Conservation (phyloP, 2,329 filamentous ascomycete genomes). For the Clarireedia monteithiana region DNA sequence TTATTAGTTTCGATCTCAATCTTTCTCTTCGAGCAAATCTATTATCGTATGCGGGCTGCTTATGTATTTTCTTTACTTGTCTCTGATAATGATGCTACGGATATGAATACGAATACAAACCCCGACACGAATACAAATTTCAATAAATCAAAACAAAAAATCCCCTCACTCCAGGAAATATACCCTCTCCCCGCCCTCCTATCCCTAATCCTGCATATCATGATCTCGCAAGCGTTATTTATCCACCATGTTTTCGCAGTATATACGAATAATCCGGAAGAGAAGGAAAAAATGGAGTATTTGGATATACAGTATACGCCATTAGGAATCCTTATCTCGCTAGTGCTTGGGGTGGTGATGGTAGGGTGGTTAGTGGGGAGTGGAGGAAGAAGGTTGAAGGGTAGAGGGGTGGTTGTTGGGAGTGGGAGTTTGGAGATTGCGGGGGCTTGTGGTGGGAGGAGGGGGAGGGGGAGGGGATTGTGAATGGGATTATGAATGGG, state of each 20-base stretch:
- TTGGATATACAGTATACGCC: slow-evolving; percentile 3
- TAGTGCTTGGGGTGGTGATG: background rate
- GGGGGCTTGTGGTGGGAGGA: slow-evolving; percentile 12
- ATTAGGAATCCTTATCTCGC: background rate
- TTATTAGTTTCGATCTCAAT: slow-evolving; percentile 39
- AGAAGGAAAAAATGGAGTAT: background rate
- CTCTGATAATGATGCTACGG: too few relatives aligned
- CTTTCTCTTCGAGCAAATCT: slow-evolving; percentile 36
- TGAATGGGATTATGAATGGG: too few relatives aligned
- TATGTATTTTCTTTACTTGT: slow-evolving; percentile 33
- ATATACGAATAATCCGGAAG: background rate
- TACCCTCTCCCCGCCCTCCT: background rate
- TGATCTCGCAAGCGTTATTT: slow-evolving; percentile 2
- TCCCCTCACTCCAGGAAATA: too few relatives aligned
- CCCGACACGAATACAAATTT: too few relatives aligned
- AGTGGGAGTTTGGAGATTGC: slow-evolving; percentile 20
- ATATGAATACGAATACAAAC: too few relatives aligned
- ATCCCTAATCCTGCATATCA: background rate
- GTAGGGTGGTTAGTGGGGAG: slow-evolving; percentile 1
- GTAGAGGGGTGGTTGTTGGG: slow-evolving; percentile 12
- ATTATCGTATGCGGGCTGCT: slow-evolving; percentile 38
- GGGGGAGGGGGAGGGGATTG: too few relatives aligned
- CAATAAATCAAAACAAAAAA: too few relatives aligned
- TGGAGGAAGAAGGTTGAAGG: slow-evolving; percentile 12
- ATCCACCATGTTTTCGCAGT: background rate